Conservation (phyloP, 306 rosid species). For the Herpetospermum pedunculosum region DNA sequence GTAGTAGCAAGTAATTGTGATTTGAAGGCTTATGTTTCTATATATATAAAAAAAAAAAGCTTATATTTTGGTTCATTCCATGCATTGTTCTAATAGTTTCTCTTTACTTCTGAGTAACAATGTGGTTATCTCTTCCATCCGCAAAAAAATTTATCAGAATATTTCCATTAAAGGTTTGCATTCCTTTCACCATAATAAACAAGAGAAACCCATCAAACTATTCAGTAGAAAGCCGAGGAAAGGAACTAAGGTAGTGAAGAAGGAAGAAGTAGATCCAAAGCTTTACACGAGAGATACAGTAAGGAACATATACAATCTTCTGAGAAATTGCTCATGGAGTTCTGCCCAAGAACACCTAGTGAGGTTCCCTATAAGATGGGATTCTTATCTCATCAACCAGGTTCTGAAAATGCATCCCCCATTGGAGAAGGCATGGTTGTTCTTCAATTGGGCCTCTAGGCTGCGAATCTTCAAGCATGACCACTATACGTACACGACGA, state of each 20-base stretch:
- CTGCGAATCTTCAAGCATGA: constrained; percentile 61
- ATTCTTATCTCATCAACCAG: constrained; percentile 72
- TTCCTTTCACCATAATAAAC: constrained; percentile 26
- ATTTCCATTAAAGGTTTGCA: constrained; percentile 18
- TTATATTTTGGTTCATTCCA: background rate
- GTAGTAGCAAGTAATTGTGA: background rate
- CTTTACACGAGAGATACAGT: constrained; percentile 42
- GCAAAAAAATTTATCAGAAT: background rate
- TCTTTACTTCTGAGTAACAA: constrained; percentile 22
- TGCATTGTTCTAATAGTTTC: constrained; percentile 5
- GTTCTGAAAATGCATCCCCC: constrained; percentile 80
- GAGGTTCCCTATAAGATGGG: constrained; percentile 54
- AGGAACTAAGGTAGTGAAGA: constrained; percentile 5
- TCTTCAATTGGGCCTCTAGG: constrained; percentile 62
- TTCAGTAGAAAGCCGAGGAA: constrained; percentile 9
- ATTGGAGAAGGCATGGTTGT: constrained; percentile 79
- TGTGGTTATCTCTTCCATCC: constrained; percentile 1
- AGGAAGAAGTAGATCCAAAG: constrained; percentile 2
- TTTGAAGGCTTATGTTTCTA: background rate
- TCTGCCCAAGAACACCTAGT: constrained; percentile 37
- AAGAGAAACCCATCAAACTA: constrained; percentile 15
- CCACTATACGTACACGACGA: constrained; percentile 70
- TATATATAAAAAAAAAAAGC: too few species aligned
- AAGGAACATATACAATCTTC: constrained; percentile 30
- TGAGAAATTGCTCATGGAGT: constrained; percentile 61